Evolutionary conservation across 1,284 basidiomycete genomes (phyloP), one percentile per base, ranked within the genome.

Genomic region (Microbotryum violaceum): DNA sequence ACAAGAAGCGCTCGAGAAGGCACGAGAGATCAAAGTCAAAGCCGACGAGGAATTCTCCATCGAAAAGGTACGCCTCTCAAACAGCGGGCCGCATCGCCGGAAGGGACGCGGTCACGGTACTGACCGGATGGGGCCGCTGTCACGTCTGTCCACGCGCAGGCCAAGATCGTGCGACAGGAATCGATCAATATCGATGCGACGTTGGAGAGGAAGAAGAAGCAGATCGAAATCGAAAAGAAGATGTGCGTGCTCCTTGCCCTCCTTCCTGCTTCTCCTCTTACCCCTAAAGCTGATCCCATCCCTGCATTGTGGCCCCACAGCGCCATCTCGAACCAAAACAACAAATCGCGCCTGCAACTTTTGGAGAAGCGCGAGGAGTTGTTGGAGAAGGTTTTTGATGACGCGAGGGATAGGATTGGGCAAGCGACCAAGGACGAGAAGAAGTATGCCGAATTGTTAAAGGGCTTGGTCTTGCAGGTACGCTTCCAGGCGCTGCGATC

Each of bases 41-140:
- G 92, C 93, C 0, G 91, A 97, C 68, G 91, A 96, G 77, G 92
- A 97, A 78, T 97, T 96, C 75, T 87, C 91, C 23, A 96, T 96
- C 69, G 92, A 97, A 77, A 97, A 97, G 83, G 91, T 89, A 48
- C 8, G 7, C 9, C 7, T 9, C 8, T 31, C 9, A 31, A 31
- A 31, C 31, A 31, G 31, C 31, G 31, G 31, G 8, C 31, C 27
- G 25, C 25, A 2, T 6, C 8, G 29, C 4, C 29, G 8, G n/a
- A 31, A 31, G 31, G 31, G 31, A 31, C 8, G 8, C 27, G 27
- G 27, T 27, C 0, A 10, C 29, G 31, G 1, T 31, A 31, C 31
- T 31, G 31, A 31, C 31, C 31, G 31, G 7, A 10, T 1, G 7
- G 31, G 31, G 8, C 31, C 31, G 31, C 31, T 31, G 8, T 31